A percentile compares a stretch with the other conserved stretches of the same genome.
Conservation (phyloP, 768 basidiomycete species). For the Tricholoma furcatifolium region DNA sequence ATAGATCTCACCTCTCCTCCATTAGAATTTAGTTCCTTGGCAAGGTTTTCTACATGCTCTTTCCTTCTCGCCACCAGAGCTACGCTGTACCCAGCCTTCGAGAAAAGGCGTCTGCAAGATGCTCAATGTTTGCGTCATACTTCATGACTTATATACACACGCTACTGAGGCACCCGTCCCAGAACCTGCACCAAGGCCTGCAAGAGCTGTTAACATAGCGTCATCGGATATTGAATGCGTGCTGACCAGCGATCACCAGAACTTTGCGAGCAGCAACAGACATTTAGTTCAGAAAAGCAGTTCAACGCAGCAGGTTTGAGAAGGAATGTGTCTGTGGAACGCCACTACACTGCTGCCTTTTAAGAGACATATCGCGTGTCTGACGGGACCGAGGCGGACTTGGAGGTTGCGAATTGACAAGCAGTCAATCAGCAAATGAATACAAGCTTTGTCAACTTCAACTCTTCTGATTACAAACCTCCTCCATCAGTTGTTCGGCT, state of each 20-base stretch:
- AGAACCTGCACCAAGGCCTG: constrained; percentile 44
- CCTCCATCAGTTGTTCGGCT: too few species aligned
- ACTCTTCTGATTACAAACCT: too few species aligned
- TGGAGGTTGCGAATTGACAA: too few species aligned
- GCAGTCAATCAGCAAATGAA: too few species aligned
- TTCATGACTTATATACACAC: constrained; percentile 32
- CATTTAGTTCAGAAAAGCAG: too few species aligned
- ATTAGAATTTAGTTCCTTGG: constrained; percentile 49
- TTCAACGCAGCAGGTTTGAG: too few species aligned
- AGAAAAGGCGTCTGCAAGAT: constrained; percentile 50
- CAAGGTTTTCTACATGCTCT: constrained; percentile 49
- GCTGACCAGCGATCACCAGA: not conserved
- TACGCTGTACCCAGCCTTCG: constrained; percentile 62
- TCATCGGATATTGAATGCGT: not conserved
- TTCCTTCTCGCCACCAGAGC: constrained; percentile 63
- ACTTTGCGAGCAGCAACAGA: not conserved
- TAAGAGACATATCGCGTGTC: too few species aligned
- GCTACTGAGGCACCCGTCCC: constrained; percentile 61
- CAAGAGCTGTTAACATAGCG: not conserved
- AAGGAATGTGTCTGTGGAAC: too few species aligned
- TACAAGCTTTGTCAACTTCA: too few species aligned
- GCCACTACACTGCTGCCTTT: too few species aligned
- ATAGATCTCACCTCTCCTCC: constrained; percentile 54
- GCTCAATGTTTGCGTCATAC: constrained; percentile 2
- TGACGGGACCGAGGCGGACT: too few species aligned